These are phyloP conservation scores for Podila epigama DNA, from an alignment of 192 early-diverging fungal genomes.

Conservation along the genomic window DNA sequence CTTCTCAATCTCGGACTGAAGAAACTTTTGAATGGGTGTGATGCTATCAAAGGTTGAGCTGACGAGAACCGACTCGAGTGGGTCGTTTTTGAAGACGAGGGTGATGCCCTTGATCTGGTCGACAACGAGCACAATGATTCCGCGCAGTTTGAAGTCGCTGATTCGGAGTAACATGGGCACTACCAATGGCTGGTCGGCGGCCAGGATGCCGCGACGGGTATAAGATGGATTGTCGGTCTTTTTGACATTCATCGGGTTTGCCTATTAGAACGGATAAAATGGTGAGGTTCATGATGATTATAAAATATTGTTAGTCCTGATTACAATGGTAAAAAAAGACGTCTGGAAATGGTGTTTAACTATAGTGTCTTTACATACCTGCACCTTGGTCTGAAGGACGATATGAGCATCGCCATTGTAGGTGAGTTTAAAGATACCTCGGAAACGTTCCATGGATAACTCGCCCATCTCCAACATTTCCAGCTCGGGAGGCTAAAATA, in stretches of 20 bases:
- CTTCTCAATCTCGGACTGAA: conserved; percentile 92
- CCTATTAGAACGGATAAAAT: conserved; percentile 49
- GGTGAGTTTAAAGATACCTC: conserved; percentile 93
- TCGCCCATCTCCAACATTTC: conserved; percentile 99
- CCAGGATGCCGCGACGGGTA: conserved; percentile 75
- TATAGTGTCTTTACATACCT: conserved; percentile 57
- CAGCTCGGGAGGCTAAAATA: conserved; percentile 84
- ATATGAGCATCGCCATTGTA: conserved; percentile 95
- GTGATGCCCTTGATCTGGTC: conserved; percentile 95
- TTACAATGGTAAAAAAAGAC: conserved; percentile 27
- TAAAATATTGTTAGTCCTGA: not conserved
- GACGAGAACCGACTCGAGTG: conserved; percentile 91
- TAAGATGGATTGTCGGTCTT: conserved; percentile 66
- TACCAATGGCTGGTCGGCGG: conserved; percentile 91
- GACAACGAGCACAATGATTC: conserved; percentile 93
- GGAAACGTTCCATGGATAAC: conserved; percentile 91
- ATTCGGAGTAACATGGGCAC: conserved; percentile 97
- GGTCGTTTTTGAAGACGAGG: conserved; percentile 97
- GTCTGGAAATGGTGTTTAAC: not conserved
- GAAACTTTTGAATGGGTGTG: conserved; percentile 82
- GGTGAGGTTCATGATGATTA: not conserved
- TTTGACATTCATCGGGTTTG: conserved; percentile 76
- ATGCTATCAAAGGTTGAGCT: conserved; percentile 98
- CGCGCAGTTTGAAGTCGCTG: conserved; percentile 85
- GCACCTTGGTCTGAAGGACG: conserved; percentile 91